Evolutionary conservation across 2,329 filamentous ascomycete genomes (phyloP).

Genomic region (Epichloe bromicola): DNA sequence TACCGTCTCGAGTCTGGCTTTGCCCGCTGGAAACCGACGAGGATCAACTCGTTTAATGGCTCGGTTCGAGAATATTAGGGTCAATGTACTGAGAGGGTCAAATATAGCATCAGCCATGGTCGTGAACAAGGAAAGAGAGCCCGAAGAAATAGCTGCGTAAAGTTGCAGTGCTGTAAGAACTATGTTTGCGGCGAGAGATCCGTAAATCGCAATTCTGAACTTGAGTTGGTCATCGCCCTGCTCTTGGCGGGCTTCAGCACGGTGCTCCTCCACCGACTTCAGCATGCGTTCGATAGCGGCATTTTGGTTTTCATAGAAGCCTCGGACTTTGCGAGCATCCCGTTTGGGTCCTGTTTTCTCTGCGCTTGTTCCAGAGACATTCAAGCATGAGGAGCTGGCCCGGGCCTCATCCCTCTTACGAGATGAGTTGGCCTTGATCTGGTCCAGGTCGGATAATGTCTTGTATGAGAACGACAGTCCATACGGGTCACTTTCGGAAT

Average conservation of each 20-base stretch:
- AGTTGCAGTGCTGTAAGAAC: constrained; percentile 68
- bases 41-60: constrained; percentile 81
- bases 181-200: constrained; percentile 68
- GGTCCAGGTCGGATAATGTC: constrained; percentile 58
- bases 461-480: constrained; percentile 68
- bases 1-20: constrained; percentile 85
- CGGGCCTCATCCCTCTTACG: constrained; percentile 49
- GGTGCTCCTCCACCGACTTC: constrained; percentile 86
- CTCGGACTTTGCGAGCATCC: constrained; percentile 47
- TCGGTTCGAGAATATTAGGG: constrained; percentile 73
- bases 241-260: constrained; percentile 66
- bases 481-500: constrained; percentile 64
- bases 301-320: constrained; percentile 86
- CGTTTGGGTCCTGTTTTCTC: constrained; percentile 12
- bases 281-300: constrained; percentile 84
- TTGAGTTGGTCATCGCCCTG: constrained; percentile 70
- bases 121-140: constrained; percentile 90
- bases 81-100: constrained; percentile 80
- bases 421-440: constrained; percentile 69
- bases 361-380: not conserved
- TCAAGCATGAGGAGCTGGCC: constrained; percentile 1
- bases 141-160: constrained; percentile 75
- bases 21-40: constrained; percentile 77
- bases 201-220: constrained; percentile 52
- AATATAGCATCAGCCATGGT: constrained; percentile 95